Evolutionary conservation across 192 early-diverging fungal species (phyloP).

Genomic region (Dispira simplex): DNA sequence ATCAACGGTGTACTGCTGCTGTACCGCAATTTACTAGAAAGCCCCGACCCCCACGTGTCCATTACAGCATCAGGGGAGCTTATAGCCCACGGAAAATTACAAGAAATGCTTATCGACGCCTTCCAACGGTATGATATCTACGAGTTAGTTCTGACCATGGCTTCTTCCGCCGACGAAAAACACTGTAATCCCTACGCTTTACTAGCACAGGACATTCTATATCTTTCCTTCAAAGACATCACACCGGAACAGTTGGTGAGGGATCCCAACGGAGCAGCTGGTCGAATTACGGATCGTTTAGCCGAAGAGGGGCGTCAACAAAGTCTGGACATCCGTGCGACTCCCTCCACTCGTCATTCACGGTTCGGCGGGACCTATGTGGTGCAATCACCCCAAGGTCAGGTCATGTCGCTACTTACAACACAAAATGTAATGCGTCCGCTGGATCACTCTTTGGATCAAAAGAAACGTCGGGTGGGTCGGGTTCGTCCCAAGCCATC

Average conservation of each 20-base stretch:
- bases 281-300: conserved; percentile 12
- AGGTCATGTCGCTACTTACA: conserved; percentile 26
- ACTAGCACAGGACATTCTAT: conserved; percentile 24
- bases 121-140: conserved; percentile 43
- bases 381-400: conserved; percentile 21
- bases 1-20: conserved; percentile 45
- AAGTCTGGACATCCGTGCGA: neutral
- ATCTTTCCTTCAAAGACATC: conserved; percentile 21
- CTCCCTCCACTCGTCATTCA: conserved; percentile 33
- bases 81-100: conserved; percentile 39
- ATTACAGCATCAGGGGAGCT: conserved; percentile 33
- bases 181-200: conserved; percentile 30
- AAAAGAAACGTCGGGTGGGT: conserved; percentile 8
- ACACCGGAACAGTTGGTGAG: neutral
- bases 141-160: conserved; percentile 53
- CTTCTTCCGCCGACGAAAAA: conserved; percentile 37
- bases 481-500: neutral
- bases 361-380: conserved; percentile 54
- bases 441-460: conserved; percentile 22
- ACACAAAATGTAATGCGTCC: conserved; percentile 21
- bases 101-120: conserved; percentile 40
- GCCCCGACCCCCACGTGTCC: conserved; percentile 49
- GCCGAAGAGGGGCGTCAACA: conserved; percentile 16
- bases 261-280: neutral
- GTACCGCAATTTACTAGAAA: conserved; percentile 68